These are phyloP conservation scores for Chaetomium globosum DNA, from an alignment of 2,329 filamentous ascomycete species.

Conservation along the genomic window DNA sequence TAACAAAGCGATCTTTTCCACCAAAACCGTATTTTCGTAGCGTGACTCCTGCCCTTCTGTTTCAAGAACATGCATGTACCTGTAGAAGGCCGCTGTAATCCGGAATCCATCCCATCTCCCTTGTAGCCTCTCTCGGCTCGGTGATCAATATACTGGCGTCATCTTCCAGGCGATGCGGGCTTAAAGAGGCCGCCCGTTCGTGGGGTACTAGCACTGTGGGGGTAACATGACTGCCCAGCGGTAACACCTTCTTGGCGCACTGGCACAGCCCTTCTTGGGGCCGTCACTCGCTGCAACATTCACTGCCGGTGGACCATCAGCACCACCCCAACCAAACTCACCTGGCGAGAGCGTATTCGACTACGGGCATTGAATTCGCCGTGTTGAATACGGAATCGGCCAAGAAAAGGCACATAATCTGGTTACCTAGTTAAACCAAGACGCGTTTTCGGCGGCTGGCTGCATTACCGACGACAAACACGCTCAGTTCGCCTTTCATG, in stretches of 20 bases:
- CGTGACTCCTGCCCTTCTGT: background rate
- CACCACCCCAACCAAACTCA: background rate
- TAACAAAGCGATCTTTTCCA: background rate
- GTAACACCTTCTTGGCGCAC: background rate
- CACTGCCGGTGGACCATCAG: background rate
- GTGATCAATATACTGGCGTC: background rate
- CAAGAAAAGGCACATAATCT: background rate
- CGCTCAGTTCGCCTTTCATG: background rate
- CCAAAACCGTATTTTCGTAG: background rate
- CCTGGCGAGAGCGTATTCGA: conserved; percentile 2
- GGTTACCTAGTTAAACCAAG: background rate
- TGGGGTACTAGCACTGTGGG: background rate
- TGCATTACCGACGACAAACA: background rate
- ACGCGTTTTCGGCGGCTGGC: background rate
- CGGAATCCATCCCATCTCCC: no score
- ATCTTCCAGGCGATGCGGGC: background rate
- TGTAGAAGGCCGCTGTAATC: no score
- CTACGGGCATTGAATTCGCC: background rate
- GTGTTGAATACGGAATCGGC: background rate
- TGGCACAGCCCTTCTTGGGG: background rate
- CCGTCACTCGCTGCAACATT: background rate
- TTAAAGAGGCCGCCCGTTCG: background rate
- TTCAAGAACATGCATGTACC: background rate
- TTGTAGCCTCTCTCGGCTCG: no score
- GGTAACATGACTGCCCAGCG: background rate